phyloP scores from a whole-genome alignment of 2,329 filamentous ascomycete species.

The Arthrobotrys sinensis region DNA sequence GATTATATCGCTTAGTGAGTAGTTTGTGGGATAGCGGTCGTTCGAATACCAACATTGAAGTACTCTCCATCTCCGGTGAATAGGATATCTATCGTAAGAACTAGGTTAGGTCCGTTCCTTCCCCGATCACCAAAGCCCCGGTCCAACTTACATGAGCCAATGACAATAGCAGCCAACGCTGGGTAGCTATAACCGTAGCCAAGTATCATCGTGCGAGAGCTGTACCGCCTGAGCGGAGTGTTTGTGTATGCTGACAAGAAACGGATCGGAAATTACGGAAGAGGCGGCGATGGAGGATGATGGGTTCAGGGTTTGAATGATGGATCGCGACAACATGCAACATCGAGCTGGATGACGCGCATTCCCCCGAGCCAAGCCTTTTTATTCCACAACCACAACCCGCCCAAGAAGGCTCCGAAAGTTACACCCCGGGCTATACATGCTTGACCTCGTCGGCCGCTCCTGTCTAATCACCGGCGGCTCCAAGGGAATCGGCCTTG shows the following conservation, averaged over 20 bases:
- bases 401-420: conserved; percentile 7
- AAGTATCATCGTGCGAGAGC: conserved; percentile 76
- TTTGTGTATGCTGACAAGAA: neutral
- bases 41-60: conserved; percentile 81
- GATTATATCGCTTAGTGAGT: conserved; percentile 60
- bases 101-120: conserved; percentile 60
- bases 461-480: conserved; percentile 78
- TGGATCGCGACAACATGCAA: conserved; percentile 35
- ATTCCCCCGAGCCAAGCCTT: conserved; percentile 48
- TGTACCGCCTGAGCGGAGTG: neutral
- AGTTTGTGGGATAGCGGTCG: neutral
- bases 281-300: neutral
- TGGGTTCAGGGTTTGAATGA: neutral
- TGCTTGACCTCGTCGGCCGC: conserved; percentile 50
- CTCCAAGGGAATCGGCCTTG: conserved; percentile 79
- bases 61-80: conserved; percentile 96
- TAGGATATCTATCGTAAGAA: conserved; percentile 84
- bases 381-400: neutral
- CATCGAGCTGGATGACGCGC: conserved; percentile 51
- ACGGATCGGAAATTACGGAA: conserved; percentile 1
- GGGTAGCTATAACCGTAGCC: conserved; percentile 76
- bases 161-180: conserved; percentile 78
- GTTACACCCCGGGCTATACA: neutral
- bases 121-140: conserved; percentile 62
- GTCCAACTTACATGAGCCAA: conserved; percentile 80